phyloP scores from a whole-genome alignment of 768 basidiomycete species.

The Tubosaeta brunneosetosa region DNA sequence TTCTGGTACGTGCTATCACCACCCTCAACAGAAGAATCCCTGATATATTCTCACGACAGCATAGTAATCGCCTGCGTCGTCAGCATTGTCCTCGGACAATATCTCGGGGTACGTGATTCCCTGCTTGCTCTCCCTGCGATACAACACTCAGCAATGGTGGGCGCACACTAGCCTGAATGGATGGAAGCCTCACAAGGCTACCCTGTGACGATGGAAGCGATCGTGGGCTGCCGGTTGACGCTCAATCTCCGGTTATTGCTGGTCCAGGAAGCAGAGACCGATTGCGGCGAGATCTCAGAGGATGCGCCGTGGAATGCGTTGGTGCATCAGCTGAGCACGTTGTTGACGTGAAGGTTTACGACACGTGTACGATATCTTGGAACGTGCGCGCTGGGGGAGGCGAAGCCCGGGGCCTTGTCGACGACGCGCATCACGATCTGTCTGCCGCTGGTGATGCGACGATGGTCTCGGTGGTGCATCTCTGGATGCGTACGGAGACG shows the following conservation, averaged over 20 bases:
- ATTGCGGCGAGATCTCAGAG: neutral
- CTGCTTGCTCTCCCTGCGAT: neutral
- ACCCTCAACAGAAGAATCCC: neutral
- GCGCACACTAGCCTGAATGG: conserved; percentile 4
- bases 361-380: neutral
- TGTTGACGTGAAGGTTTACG: neutral
- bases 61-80: conserved; percentile 6
- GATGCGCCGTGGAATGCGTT: conserved; percentile 2
- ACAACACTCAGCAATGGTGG: neutral
- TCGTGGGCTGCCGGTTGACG: conserved; percentile 9
- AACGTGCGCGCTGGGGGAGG: neutral
- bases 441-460: neutral
- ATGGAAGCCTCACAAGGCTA: conserved; percentile 1
- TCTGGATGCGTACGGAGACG: neutral
- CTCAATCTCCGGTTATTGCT: conserved; percentile 5
- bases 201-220: neutral
- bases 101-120: conserved; percentile 1
- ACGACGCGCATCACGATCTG: neutral
- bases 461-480: neutral
- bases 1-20: conserved; percentile 6
- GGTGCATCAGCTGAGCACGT: neutral
- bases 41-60: conserved; percentile 3
- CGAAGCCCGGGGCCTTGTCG: neutral
- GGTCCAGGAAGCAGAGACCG: neutral
- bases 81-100: neutral